Evolutionary conservation across 352 stramenopile species (phyloP).

Genomic region (Phytophthora niederhauseri): DNA sequence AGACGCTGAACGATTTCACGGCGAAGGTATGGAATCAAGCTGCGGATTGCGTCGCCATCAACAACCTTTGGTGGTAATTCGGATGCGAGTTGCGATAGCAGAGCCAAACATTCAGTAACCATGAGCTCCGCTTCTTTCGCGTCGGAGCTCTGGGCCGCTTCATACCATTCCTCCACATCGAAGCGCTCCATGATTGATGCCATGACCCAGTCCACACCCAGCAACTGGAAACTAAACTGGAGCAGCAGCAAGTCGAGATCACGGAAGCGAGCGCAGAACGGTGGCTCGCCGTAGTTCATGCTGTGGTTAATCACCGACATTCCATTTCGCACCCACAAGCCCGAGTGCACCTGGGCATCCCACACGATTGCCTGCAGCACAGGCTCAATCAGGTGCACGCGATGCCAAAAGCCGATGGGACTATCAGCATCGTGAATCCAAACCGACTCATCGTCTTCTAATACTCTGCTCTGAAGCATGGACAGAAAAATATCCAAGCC

Average conservation of each 20-base stretch:
- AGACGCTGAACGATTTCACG: conserved; percentile 83
- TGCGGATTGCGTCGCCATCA: conserved; percentile 53
- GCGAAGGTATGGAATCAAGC: conserved; percentile 71
- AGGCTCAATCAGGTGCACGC: conserved; percentile 77
- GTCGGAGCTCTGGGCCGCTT: conserved; percentile 47
- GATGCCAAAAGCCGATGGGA: conserved; percentile 82
- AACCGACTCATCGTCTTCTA: conserved; percentile 35
- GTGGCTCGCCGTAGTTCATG: conserved; percentile 91
- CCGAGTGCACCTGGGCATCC: conserved; percentile 85
- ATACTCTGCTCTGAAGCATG: conserved; percentile 46
- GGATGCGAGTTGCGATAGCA: conserved; percentile 78
- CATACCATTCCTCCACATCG: conserved; percentile 65
- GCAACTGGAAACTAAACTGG: conserved; percentile 78
- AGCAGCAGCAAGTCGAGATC: conserved; percentile 83
- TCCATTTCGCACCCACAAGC: conserved; percentile 86
- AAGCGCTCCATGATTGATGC: conserved; percentile 76
- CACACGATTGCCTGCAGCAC: conserved; percentile 86
- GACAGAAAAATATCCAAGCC: conserved; percentile 67
- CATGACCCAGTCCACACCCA: conserved; percentile 83
- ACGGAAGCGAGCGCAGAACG: conserved; percentile 84
- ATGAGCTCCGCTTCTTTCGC: conserved; percentile 70
- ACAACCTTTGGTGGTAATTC: conserved; percentile 74
- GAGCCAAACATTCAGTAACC: conserved; percentile 78
- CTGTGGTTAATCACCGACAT: conserved; percentile 88
- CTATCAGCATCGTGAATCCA: conserved; percentile 69